Evolutionary conservation across 768 basidiomycete genomes (phyloP), one percentile per base, ranked within the genome.

Genomic region (Pleurotus pulmonarius): DNA sequence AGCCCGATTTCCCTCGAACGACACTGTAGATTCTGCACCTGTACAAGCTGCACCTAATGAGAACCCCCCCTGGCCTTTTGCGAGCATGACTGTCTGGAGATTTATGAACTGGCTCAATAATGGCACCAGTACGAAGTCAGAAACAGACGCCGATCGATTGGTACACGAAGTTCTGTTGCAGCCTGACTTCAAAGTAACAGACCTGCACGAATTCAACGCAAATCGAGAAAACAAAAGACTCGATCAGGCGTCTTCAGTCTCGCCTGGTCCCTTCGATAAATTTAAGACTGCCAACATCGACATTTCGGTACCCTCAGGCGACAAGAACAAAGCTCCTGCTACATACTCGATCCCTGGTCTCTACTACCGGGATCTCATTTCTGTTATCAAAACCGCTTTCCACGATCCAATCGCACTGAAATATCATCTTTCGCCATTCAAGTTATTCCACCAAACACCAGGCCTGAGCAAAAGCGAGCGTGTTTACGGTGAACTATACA

Each of bases 31-130:
- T 26, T 7, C 25, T 26, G 25, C 25, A 26, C 44, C 40, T 48
- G 16, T 9, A 20, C 12, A 13, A 11, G 25, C 25, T 26, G 6
- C 9, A 29, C 26, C 26, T 7, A 9, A 29, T 2, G 20, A 24
- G 2, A 11, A 9, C 18, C 8, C 60, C 59, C 1, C 69, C 70
- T 5, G 67, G 61, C 61, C 63, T 24, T 67, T 60, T 59, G 38
- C 34, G 24, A 65, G 64, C 62, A 52, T 49, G 6, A 61, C 67
- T 0, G 52, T 56, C 2, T 67, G 61, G 9, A 59, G 61, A 2
- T 62, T 69, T 15, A 61, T 69, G 64, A 15, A 56, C 3, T 74
- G 73, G 73, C 56, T 62, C 4, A 70, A 69, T 44, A 61, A 60
- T 8, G 65, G 69, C 0, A 58, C 63, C 2, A 63, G 37, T 25